These are phyloP conservation scores for Phaseolus lunatus DNA, from an alignment of 306 rosid species.

Conservation along the genomic window DNA sequence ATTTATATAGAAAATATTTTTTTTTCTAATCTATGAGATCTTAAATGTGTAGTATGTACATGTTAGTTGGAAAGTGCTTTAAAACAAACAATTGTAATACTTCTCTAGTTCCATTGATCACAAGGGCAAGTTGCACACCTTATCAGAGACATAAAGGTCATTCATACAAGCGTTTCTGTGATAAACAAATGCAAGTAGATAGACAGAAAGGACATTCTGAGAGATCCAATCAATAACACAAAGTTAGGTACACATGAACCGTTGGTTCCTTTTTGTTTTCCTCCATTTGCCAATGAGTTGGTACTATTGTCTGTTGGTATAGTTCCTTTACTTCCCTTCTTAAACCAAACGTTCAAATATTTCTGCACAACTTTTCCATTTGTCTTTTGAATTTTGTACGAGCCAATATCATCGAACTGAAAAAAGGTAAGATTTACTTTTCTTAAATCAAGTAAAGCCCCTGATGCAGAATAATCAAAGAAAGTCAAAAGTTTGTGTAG, in stretches of 20 bases:
- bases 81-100: not conserved
- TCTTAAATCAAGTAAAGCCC: conserved; percentile 40
- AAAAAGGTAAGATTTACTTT: conserved; percentile 25
- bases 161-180: not conserved
- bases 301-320: not conserved
- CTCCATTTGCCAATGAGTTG: conserved; percentile 25
- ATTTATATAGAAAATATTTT: too few relatives aligned
- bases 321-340: not conserved
- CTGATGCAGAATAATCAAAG: conserved; percentile 49
- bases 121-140: conserved; percentile 10
- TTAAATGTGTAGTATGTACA: not conserved
- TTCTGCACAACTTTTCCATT: not conserved
- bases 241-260: conserved; percentile 38
- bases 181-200: conserved; percentile 23
- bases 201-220: conserved; percentile 10
- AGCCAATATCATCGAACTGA: not conserved
- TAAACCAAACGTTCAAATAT: not conserved
- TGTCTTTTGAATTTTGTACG: not conserved
- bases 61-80: not conserved
- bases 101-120: conserved; percentile 15
- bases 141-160: conserved; percentile 35
- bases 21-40: too few relatives aligned
- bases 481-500: conserved; percentile 59
- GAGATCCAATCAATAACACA: conserved; percentile 4
- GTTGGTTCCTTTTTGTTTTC: conserved; percentile 19